Evolutionary conservation across 1,139 yeast genomes (phyloP), one percentile per base, ranked within the genome.

Genomic region (Debaryomyces sp.): DNA sequence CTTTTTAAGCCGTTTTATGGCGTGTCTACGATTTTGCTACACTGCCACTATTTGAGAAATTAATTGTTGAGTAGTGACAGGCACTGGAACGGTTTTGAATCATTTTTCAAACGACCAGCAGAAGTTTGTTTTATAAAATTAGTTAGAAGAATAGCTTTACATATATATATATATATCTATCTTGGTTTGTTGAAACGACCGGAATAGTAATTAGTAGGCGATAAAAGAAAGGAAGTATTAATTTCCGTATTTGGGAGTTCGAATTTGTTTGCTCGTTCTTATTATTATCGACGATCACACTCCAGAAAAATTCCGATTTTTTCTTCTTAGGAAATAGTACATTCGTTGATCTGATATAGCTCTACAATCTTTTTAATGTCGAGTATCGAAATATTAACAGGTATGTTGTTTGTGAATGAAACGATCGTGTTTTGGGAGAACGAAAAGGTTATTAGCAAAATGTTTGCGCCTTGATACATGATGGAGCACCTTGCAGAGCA

Each of bases 311-410:
- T 18, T 12, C 22, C 6, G 32, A 33, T 21, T 36, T 29, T 44
- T 29, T 47, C 27, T 46, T 34, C 26, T 36, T 41, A 27, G 7
- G 26, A 15, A 15, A 39, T 29, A 33, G 27, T 27, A 37, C 33
- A 44, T 24, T 12, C 17, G 32, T 23, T 41, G 43, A 46, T 35
- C 35, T 21, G 40, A 40, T 18, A 24, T n/a, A 37, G 17, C 45
- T 35, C 36, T 40, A 45, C 40, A n/a, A 22, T 30, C 29, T 29
- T 23, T 39, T 22, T 24, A 41, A 61, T 63, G 68, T 48, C 65
- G 21, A 52, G 51, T 29, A 48, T 61, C 37, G 67, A 65, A 49
- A 52, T 68, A 45, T 63, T 67, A 54, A 56, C 70, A 37, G 57
- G 71, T 67, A 64, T 49, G 71, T 66, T 38, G 6, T 13, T 44